These are phyloP conservation scores for Pseudopyrenochaeta lycopersici DNA, from an alignment of 2,329 filamentous ascomycete genomes.

Conservation along the genomic window DNA sequence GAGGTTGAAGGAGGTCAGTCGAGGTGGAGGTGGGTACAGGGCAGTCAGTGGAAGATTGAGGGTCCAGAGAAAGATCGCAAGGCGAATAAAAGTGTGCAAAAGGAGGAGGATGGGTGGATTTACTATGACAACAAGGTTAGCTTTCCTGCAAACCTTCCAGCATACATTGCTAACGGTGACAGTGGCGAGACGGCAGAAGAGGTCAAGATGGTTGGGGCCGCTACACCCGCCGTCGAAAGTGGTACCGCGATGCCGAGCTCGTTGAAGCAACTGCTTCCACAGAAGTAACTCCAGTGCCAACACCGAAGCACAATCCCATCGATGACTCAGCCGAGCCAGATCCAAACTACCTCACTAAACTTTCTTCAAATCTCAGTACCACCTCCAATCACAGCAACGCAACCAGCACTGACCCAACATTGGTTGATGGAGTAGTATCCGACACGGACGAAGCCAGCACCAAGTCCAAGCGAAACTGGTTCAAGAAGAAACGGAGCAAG, in stretches of 20 bases:
- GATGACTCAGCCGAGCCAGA: slow-evolving; percentile 34
- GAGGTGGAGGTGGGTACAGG: slow-evolving; percentile 83
- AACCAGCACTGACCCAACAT: slow-evolving; percentile 33
- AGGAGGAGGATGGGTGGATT: slow-evolving; percentile 80
- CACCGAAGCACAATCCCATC: slow-evolving; percentile 46
- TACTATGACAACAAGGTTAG: slow-evolving; percentile 96
- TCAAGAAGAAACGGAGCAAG: slow-evolving; percentile 39
- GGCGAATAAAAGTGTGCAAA: slow-evolving; percentile 47
- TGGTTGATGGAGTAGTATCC: slow-evolving; percentile 35
- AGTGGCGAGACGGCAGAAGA: slow-evolving; percentile 90
- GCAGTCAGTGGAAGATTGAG: slow-evolving; percentile 87
- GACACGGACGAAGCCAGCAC: slow-evolving; percentile 45
- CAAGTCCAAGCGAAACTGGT: slow-evolving; percentile 47
- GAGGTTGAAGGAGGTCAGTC: slow-evolving; percentile 71
- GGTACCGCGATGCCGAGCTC: slow-evolving; percentile 95
- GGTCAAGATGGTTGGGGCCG: slow-evolving; percentile 91
- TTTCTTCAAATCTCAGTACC: slow-evolving; percentile 35
- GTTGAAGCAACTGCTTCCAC: slow-evolving; percentile 71
- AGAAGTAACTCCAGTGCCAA: slow-evolving; percentile 56
- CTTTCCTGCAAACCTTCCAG: neutral
- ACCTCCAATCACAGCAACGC: slow-evolving; percentile 6
- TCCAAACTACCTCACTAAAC: slow-evolving; percentile 29
- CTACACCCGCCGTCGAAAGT: slow-evolving; percentile 92
- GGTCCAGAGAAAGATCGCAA: slow-evolving; percentile 61
- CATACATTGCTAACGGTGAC: slow-evolving; percentile 16